Evolutionary conservation across 169 alveolate genomes (phyloP).

Genomic region (Cryptosporidium felis): DNA sequence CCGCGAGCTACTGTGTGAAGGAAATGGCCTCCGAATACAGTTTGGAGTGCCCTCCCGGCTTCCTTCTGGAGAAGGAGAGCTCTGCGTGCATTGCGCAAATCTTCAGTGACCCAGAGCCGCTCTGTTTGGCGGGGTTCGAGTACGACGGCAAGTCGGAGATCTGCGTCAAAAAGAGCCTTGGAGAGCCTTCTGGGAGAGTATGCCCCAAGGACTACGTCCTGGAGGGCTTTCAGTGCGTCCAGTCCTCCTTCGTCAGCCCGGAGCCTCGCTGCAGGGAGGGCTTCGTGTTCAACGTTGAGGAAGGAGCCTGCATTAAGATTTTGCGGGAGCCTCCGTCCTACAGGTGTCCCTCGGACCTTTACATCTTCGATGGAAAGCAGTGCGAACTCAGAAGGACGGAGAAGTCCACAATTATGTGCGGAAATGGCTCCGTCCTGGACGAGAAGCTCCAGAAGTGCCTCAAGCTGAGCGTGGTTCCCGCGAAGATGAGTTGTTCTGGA

Average conservation of each 20-base stretch:
- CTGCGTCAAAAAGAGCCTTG: constrained; percentile 4
- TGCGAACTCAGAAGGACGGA: constrained; percentile 45
- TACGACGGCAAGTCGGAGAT: constrained; percentile 13
- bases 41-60: constrained; percentile 15
- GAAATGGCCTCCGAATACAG: constrained; percentile 22
- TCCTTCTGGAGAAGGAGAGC: constrained; percentile 16
- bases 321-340: constrained; percentile 65
- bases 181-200: constrained; percentile 32
- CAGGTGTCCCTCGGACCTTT: constrained; percentile 62
- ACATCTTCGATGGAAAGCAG: constrained; percentile 55
- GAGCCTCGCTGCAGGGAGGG: constrained; percentile 70
- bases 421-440: constrained; percentile 22
- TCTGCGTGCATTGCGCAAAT: constrained; percentile 27
- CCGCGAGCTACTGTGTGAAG: constrained; percentile 25
- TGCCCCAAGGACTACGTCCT: constrained; percentile 58
- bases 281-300: constrained; percentile 43
- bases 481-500: constrained; percentile 40
- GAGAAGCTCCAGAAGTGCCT: constrained; percentile 33
- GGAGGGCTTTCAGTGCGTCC: constrained; percentile 66
- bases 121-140: constrained; percentile 28
- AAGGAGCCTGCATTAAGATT: constrained; percentile 51
- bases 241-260: constrained; percentile 56
- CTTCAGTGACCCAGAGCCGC: constrained; percentile 58
- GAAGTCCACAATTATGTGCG: constrained; percentile 28
- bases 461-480: constrained; percentile 27